A percentile compares a stretch with the other conserved stretches of the same genome.
Conservation (phyloP, 257 asterid genomes). For the Solanum sitiens region DNA sequence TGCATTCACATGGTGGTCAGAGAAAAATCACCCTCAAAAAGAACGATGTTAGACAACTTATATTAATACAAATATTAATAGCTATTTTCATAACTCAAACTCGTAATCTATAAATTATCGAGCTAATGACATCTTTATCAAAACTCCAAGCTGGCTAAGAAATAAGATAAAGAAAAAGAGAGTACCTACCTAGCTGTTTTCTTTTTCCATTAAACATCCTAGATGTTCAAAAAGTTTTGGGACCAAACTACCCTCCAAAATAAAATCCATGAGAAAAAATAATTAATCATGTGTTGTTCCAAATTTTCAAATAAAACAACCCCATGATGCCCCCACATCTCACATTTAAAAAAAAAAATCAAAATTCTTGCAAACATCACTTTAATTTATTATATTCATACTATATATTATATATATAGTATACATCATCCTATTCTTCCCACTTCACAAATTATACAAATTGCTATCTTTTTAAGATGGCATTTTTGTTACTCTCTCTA, state of each 20-base stretch:
- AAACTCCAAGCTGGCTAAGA: too few relatives aligned
- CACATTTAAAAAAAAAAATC: background rate
- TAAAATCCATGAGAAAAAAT: background rate
- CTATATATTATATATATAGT: background rate
- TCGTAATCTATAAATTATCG: background rate
- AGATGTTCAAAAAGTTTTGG: background rate
- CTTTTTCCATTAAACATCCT: background rate
- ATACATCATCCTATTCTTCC: background rate
- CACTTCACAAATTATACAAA: background rate
- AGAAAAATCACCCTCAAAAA: background rate
- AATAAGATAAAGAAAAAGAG: background rate
- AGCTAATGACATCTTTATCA: background rate
- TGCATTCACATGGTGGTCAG: fast-evolving
- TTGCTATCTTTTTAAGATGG: background rate
- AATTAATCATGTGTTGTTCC: background rate
- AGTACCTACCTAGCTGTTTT: background rate
- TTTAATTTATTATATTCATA: background rate
- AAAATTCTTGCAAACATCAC: background rate
- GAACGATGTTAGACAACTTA: background rate
- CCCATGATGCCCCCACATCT: background rate
- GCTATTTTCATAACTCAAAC: fast-evolving
- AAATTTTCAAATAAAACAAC: background rate
- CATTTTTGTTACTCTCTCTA: constrained; percentile 14
- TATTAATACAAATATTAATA: background rate
- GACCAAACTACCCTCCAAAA: background rate